Evolutionary conservation across 495 filamentous ascomycete genomes (phyloP).

Genomic region (Echria macrotheca): DNA sequence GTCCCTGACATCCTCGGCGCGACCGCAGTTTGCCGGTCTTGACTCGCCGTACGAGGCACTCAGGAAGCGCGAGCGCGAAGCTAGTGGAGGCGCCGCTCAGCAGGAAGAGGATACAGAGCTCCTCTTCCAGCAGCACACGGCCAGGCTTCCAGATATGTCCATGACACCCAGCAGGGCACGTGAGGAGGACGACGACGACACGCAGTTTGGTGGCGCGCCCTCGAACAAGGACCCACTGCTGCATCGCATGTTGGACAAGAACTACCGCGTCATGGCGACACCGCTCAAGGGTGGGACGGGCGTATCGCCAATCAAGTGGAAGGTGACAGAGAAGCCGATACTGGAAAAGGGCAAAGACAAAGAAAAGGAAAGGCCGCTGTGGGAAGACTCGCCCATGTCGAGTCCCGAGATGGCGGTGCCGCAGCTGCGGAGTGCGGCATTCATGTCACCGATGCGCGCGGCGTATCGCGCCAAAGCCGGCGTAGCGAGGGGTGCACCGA

Average conservation of each 20-base stretch:
- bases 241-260: conserved; percentile 86
- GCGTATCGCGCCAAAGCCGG: conserved; percentile 18
- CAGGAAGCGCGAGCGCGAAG: conserved; percentile 51
- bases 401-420: conserved; percentile 74
- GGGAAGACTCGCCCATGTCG: conserved; percentile 62
- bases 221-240: conserved; percentile 65
- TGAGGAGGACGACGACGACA: conserved; percentile 33
- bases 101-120: conserved; percentile 39
- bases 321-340: conserved; percentile 24
- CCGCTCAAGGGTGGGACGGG: conserved; percentile 52
- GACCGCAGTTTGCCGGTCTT: conserved; percentile 52
- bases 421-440: conserved; percentile 76
- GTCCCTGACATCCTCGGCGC: conserved; percentile 30
- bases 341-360: conserved; percentile 21
- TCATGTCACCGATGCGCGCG: conserved; percentile 61
- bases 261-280: conserved; percentile 87
- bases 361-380: conserved; percentile 34
- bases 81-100: conserved; percentile 10
- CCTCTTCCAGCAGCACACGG: conserved; percentile 38
- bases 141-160: conserved; percentile 50
- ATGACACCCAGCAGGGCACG: conserved; percentile 44
- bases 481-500: conserved; percentile 30
- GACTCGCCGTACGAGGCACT: conserved; percentile 63
- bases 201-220: conserved; percentile 36
- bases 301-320: conserved; percentile 34